Evolutionary conservation across 352 stramenopile genomes (phyloP).

Genomic region (Phytophthora sp.): DNA sequence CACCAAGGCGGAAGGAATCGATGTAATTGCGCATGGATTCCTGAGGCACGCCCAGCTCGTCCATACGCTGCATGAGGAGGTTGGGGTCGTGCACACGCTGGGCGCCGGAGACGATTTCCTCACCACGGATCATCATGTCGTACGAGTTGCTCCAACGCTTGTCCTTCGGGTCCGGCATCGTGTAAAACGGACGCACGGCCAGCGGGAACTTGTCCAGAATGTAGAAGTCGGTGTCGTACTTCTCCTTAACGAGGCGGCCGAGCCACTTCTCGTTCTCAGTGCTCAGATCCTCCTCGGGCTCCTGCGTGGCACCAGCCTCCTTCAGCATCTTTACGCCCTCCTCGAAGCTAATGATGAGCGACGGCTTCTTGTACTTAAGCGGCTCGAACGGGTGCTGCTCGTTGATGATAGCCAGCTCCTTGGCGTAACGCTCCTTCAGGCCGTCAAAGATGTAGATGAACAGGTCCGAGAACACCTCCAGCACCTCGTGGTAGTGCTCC

Average conservation of each 20-base stretch:
- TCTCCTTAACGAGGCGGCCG: constrained; percentile 94
- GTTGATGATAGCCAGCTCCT: constrained; percentile 95
- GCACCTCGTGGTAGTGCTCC: constrained; percentile 99
- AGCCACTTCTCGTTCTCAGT: constrained; percentile 99
- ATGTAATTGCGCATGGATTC: constrained; percentile 96
- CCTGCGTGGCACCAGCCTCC: constrained; percentile 77
- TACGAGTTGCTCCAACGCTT: constrained; percentile 97
- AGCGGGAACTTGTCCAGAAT: constrained; percentile 99
- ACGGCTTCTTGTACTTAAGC: constrained; percentile 95
- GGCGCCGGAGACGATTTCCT: constrained; percentile 99
- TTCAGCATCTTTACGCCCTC: constrained; percentile 94
- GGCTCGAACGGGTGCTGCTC: constrained; percentile 98
- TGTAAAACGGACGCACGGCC: constrained; percentile 99
- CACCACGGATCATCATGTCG: constrained; percentile 99
- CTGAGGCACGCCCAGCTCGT: constrained; percentile 84
- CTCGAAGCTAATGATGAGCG: constrained; percentile 94
- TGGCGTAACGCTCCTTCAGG: constrained; percentile 93
- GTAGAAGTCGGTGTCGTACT: constrained; percentile 99
- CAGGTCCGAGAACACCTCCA: constrained; percentile 97
- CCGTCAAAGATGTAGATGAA: constrained; percentile 99
- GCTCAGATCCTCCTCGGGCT: constrained; percentile 82
- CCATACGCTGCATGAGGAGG: constrained; percentile 93
- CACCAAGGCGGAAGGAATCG: constrained; percentile 98
- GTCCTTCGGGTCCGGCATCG: constrained; percentile 98
- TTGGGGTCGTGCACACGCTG: constrained; percentile 98